These are phyloP conservation scores for Capniomyces stellatus DNA, from an alignment of 371 early-diverging fungal genomes.

Conservation along the genomic window DNA sequence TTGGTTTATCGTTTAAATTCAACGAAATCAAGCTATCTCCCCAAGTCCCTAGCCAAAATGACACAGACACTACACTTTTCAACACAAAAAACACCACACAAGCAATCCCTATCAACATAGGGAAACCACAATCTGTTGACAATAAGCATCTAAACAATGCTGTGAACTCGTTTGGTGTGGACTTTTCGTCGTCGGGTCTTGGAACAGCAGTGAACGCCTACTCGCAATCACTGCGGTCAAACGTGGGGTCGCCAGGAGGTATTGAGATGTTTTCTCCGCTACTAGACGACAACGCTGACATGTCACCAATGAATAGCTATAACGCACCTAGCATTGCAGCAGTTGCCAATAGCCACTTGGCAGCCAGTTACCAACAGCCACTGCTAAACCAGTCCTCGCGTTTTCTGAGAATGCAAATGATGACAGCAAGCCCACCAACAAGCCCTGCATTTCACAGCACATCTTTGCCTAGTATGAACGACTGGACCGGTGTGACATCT, in stretches of 20 bases:
- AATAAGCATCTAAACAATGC: neutral
- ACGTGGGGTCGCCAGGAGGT: slow-evolving; percentile 16
- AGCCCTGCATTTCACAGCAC: slow-evolving; percentile 25
- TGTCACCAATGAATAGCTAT: slow-evolving; percentile 17
- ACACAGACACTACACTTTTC: neutral
- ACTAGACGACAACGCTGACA: slow-evolving; percentile 14
- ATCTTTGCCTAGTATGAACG: slow-evolving; percentile 22
- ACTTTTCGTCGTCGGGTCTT: neutral
- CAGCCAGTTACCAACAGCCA: slow-evolving; percentile 21
- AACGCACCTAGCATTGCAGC: slow-evolving; percentile 12
- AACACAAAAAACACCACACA: neutral
- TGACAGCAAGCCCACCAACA: slow-evolving; percentile 16
- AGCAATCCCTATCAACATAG: neutral
- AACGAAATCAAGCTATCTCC: neutral
- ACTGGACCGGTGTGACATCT: slow-evolving; percentile 12
- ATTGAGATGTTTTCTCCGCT: slow-evolving; percentile 19
- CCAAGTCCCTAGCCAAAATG: neutral
- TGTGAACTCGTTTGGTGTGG: neutral
- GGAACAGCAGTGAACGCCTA: neutral
- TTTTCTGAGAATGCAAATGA: slow-evolving; percentile 17
- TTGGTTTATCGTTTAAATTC: neutral
- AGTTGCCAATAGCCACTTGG: slow-evolving; percentile 17
- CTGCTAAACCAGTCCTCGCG: slow-evolving; percentile 8
- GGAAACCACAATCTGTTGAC: neutral
- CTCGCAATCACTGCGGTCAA: slow-evolving; percentile 2